Evolutionary conservation across 805 yeast species (phyloP), one percentile per base, ranked within the genome.

Genomic region (Wickerhamiella cacticola): DNA sequence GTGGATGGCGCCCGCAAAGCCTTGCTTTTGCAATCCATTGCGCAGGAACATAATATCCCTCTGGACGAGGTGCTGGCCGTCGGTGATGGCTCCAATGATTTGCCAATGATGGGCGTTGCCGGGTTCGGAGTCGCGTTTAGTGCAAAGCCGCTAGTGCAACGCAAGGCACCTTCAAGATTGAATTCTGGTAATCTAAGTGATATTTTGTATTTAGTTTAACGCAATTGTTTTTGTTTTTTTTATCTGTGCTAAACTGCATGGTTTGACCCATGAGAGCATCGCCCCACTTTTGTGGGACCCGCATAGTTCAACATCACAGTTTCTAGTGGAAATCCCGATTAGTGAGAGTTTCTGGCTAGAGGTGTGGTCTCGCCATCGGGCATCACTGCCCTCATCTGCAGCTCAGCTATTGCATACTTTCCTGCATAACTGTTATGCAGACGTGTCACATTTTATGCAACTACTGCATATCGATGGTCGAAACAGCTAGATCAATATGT

Each of bases 41-140:
- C 70, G 10, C 44, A 41, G 2, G 55, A 56, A 45, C 65, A 66
- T 41, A 46, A 41, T 12, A 53, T 66, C n/a, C 56, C 56, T 3
- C 50, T 63, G 8, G 53, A 49, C n/a, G 41, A 70, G 3, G 79
- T 80, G 1, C 80, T 83, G 41, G 96, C 96, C 43, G 82, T 89
- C 33, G 97, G 97, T 31, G 97, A 92, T 62, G 99, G 99, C 33
- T 96, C 97, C 21, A 92, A 92, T 59, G 99, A 92, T 66, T 68
- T 92, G 59, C 74, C 75, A 40, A 94, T 94, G 87, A 92, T 92
- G 97, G 74, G 69, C 1, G 76, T 66, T 12, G 96, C 95, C 2
- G 97, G 97, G 0, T 82, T 78, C 61, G 98, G 98, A 18, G 71
- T 92, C 47, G 98, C 98, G 0, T 92, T 96, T 94, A 83, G 86